Base-by-base conservation (phyloP, 1,139 yeast genomes). In the Geotrichum bryndzae region DNA sequence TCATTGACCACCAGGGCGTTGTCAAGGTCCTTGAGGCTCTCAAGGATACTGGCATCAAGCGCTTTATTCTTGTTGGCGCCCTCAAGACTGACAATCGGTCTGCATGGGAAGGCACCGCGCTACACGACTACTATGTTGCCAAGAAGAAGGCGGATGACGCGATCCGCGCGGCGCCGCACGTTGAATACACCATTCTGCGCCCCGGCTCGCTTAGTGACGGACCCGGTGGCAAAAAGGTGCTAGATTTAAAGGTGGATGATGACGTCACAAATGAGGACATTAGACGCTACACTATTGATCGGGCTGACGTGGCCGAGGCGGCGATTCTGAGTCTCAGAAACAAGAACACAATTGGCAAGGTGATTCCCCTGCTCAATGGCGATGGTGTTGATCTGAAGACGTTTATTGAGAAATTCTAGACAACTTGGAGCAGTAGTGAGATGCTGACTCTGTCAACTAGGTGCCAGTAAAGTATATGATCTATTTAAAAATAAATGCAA, bases 1-100 rank as follows among this genome's bases (percentile, higher is more conserved):
- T 79, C 58, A 78, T 85, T 15, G 90, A 86, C 68, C 74, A 84
- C 61, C 89, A 85, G 68, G 87, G 86, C 3, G 85, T 85, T 6
- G 83, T 83, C 50, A 82, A 83, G 68, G 79, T 82, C 1, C 78
- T 82, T 61, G 88, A 84, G 68, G 88, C 87, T 0, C 75, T 84
- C 18, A 79, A 79, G 50, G 66, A 68, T 56, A 82, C 80, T n/a
- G 74, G 76, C 1, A 77, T 82, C 38, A 73, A 76, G 61, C 77
- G 88, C 62, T 81, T 80, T 64, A 68, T 86, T 18, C 71, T 85
- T 59, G 80, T 86, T 10, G 84, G 88, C 70, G 88, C 87, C 0
- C 66, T 82, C 33, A 79, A 79, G 64, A 84, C 88, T 1, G 81
- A 81, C 15, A 77, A 79, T 60, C 76, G 86, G 51, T 80, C 76